Evolutionary conservation across 805 yeast species (phyloP), one percentile per base, ranked within the genome.

Genomic region (Candida ortonii): DNA sequence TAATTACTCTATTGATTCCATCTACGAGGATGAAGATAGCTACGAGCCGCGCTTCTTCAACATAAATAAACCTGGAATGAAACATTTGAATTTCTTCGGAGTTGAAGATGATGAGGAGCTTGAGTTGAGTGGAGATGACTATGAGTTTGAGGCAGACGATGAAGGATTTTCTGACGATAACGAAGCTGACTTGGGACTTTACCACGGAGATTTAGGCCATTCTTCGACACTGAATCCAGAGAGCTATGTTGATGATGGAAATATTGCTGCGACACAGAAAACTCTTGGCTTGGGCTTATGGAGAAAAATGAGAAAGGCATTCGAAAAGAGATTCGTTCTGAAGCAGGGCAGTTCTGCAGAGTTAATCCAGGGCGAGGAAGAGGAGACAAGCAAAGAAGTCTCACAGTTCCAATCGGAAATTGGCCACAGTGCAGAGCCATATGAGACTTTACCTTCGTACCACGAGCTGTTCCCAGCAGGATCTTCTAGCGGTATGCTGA

Each of bases 401-500:
- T n/a, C n/a, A n/a, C n/a, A n/a, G n/a, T n/a, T n/a, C n/a, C n/a
- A n/a, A n/a, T n/a, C n/a, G n/a, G n/a, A n/a, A n/a, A n/a, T n/a
- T n/a, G n/a, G 20, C 18, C 16, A 27, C 8, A 30, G 15, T 14
- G 64, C 52, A 24, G 57, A 54, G 10, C 63, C 52, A 23, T 57
- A 45, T 3, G 80, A 76, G 17, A 70, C 62, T 14, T 67, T 84
- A 44, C 94, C 94, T 3, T 70, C 76, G 13, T 84, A 84, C 52
- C 85, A 83, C 48, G 94, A 84, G 40, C 66, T 84, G 25, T 84
- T 76, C 66, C 94, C 93, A 21, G 61, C 65, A 34, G 71, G 71
- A 7, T 20, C 48, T 2, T 52, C 62, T 4, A 34, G 46, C 18
- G 47, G 55, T 23, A 35, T 61, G 5, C 30, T 62, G 23, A 38